Percentiles rank a stretch among this genome's conserved stretches.
phyloP scores from a whole-genome alignment of 106 monocot genomes.

The Xerophyta viscosa region DNA sequence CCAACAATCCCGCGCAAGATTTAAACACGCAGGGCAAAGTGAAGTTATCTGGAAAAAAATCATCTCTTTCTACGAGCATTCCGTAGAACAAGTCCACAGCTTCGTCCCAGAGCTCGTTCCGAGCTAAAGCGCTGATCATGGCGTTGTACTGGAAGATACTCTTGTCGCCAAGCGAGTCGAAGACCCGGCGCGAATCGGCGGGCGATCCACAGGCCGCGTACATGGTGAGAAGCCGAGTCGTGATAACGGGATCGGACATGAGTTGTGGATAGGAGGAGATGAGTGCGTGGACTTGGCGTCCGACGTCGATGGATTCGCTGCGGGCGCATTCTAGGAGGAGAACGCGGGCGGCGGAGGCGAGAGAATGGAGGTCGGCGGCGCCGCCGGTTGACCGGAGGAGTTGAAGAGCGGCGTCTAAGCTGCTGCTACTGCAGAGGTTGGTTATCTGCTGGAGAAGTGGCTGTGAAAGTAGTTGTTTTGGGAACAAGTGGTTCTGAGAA shows the following conservation, averaged over 20 bases:
- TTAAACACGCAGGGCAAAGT: conserved; percentile 58
- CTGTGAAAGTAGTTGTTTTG: not conserved
- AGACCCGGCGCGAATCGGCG: conserved; percentile 23
- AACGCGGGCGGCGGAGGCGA: conserved; percentile 7
- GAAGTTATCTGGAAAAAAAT: conserved; percentile 42
- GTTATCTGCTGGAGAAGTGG: conserved; percentile 1
- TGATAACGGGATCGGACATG: conserved; percentile 28
- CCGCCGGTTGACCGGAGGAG: conserved; percentile 2
- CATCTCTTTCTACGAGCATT: conserved; percentile 9
- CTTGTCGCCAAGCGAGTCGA: conserved; percentile 17
- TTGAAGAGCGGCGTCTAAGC: conserved; percentile 17
- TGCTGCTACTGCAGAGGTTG: conserved; percentile 15
- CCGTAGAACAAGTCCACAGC: conserved; percentile 17
- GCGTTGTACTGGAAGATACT: conserved; percentile 65
- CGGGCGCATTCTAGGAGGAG: conserved; percentile 23
- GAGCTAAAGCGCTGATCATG: conserved; percentile 41
- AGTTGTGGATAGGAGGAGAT: conserved; percentile 18
- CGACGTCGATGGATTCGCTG: conserved; percentile 13
- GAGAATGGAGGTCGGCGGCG: not conserved
- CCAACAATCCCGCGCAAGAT: conserved; percentile 31
- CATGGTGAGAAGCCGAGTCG: conserved; percentile 50
- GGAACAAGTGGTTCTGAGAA: no score
- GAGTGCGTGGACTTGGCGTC: conserved; percentile 23
- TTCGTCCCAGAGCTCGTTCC: conserved; percentile 31
- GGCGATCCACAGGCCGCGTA: conserved; percentile 35